Evolutionary conservation across 2,329 filamentous ascomycete species (phyloP).

Genomic region (Penicillium sp.): DNA sequence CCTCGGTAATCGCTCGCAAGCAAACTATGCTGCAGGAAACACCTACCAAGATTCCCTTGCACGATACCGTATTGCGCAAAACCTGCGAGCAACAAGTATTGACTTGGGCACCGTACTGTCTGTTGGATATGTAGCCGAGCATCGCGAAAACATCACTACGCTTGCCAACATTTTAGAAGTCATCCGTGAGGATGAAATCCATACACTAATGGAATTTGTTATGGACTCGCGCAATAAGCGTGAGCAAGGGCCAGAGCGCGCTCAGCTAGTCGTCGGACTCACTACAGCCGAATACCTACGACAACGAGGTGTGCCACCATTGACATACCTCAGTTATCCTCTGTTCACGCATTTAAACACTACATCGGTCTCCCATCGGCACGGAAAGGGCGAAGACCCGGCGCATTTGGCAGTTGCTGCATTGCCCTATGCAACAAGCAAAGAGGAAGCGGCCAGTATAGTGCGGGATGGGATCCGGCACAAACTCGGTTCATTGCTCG

Average conservation of each 20-base stretch:
- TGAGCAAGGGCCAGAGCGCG: constrained; percentile 10
- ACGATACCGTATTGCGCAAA: constrained; percentile 21
- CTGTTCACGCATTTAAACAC: constrained; percentile 20
- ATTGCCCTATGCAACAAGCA: constrained; percentile 14
- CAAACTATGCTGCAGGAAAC: constrained; percentile 42
- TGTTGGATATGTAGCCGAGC: constrained; percentile 32
- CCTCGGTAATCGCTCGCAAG: constrained; percentile 44
- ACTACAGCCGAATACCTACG: constrained; percentile 16
- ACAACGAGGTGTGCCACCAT: constrained; percentile 15
- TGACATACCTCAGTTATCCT: constrained; percentile 24
- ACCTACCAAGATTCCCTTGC: constrained; percentile 38
- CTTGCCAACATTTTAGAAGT: constrained; percentile 11
- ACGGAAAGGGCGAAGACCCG: constrained; percentile 12
- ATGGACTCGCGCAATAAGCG: constrained; percentile 17
- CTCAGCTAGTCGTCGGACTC: constrained; percentile 19
- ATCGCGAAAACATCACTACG: constrained; percentile 14
- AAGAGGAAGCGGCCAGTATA: constrained; percentile 18
- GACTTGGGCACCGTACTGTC: constrained; percentile 32
- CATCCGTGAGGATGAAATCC: constrained; percentile 18
- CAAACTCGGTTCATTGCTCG: constrained; percentile 20
- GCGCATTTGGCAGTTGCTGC: constrained; percentile 13
- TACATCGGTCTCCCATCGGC: constrained; percentile 9
- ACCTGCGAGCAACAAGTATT: constrained; percentile 22
- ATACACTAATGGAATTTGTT: constrained; percentile 17
- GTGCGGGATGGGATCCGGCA: constrained; percentile 17